Evolutionary conservation across 2,329 filamentous ascomycete genomes (phyloP).

Genomic region (Leptographium radiaticola): DNA sequence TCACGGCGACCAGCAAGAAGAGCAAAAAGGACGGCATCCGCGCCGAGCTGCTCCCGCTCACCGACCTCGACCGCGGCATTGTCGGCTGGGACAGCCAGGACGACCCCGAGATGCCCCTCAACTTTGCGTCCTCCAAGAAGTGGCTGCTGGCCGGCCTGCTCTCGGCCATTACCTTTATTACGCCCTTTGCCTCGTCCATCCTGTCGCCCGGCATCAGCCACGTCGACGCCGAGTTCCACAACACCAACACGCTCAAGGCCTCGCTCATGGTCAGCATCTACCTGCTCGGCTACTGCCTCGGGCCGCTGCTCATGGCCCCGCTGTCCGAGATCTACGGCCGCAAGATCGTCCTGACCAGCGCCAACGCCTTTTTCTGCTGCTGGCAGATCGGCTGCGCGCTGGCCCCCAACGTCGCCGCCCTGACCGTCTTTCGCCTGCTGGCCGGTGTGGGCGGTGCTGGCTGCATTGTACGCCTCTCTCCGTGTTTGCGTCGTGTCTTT

Average conservation of each 20-base stretch:
- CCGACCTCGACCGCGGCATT: conserved; percentile 38
- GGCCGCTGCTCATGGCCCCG: conserved; percentile 27
- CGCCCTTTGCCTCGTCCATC: conserved; percentile 52
- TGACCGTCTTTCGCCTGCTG: conserved; percentile 13
- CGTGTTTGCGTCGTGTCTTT: not conserved
- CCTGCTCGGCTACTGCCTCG: conserved; percentile 46
- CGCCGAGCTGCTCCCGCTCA: conserved; percentile 24
- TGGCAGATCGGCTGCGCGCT: conserved; percentile 57
- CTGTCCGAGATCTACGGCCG: conserved; percentile 13
- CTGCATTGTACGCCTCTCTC: conserved; percentile 3
- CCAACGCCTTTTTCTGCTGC: conserved; percentile 49
- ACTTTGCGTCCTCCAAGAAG: conserved; percentile 41
- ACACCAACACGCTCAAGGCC: conserved; percentile 26
- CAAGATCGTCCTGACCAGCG: conserved; percentile 58
- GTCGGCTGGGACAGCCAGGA: conserved; percentile 48
- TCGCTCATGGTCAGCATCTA: conserved; percentile 49
- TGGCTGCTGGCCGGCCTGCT: conserved; percentile 44
- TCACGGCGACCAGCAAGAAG: not conserved
- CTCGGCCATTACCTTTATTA: conserved; percentile 49
- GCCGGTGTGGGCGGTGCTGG: conserved; percentile 10
- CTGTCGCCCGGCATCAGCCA: conserved; percentile 34
- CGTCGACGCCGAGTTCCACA: conserved; percentile 32
- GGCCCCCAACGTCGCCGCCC: conserved; percentile 34
- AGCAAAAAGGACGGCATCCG: not conserved
- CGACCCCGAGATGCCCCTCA: conserved; percentile 45